Conservation (phyloP, 176 grass and related monocot species). For the Chloris gayana region DNA sequence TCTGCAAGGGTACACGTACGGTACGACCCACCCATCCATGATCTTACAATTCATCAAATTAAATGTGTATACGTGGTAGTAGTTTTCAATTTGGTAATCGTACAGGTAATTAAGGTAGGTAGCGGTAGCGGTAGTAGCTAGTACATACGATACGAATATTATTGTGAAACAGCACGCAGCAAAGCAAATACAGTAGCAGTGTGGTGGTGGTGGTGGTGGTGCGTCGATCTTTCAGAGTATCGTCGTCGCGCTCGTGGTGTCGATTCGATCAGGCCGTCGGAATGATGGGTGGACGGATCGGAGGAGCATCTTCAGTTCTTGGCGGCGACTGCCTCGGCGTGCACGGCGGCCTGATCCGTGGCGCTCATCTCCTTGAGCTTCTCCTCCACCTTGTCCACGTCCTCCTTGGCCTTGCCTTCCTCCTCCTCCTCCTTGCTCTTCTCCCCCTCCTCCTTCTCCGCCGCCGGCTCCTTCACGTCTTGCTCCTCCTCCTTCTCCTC, state of each 20-base stretch:
- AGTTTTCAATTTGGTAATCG: not conserved
- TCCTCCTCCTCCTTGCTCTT: not conserved
- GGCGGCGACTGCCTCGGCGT: constrained; percentile 26
- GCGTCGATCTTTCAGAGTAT: not conserved
- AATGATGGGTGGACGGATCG: too few relatives aligned
- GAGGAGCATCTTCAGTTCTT: constrained; percentile 53
- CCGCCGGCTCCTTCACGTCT: not conserved
- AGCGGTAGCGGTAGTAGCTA: not conserved
- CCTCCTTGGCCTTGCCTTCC: not conserved
- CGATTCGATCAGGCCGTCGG: too few relatives aligned
- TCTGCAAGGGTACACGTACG: too few relatives aligned
- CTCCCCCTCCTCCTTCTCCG: not conserved
- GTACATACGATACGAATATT: not conserved
- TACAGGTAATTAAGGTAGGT: not conserved
- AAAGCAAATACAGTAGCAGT: not conserved
- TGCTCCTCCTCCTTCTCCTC: not conserved
- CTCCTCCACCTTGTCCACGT: constrained; percentile 20
- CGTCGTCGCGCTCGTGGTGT: not conserved
- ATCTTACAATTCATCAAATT: too few relatives aligned
- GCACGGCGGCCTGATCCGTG: constrained; percentile 24
- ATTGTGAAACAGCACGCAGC: not conserved
- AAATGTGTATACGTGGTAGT: not conserved
- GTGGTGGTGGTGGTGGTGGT: too few relatives aligned
- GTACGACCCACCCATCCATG: too few relatives aligned
- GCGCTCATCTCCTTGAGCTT: constrained; percentile 50